Evolutionary conservation across 768 basidiomycete genomes (phyloP).

Genomic region (Tremella fuciformis): DNA sequence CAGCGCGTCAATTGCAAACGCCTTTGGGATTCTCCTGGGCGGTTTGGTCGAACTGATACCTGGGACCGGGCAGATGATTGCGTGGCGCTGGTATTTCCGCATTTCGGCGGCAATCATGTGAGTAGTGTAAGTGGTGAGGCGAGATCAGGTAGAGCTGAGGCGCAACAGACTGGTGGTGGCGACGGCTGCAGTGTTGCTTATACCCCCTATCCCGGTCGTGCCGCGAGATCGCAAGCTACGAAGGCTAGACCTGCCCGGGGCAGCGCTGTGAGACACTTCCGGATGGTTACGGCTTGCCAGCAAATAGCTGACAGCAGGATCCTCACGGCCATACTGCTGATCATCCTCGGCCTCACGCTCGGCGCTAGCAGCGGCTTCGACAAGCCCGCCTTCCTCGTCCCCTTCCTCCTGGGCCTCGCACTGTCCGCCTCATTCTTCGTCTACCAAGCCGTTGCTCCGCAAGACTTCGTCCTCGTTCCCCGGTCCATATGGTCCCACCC

Average conservation of each 20-base stretch:
- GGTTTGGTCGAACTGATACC: constrained; percentile 30
- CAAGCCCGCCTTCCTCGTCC: constrained; percentile 30
- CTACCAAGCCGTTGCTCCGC: constrained; percentile 21
- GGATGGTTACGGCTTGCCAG: too few relatives aligned
- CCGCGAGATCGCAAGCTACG: too few relatives aligned
- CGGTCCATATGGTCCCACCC: constrained; percentile 33
- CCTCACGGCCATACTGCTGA: constrained; percentile 32
- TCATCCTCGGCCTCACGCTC: constrained; percentile 44
- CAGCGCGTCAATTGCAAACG: constrained; percentile 23
- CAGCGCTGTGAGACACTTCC: too few relatives aligned
- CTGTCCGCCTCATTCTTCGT: constrained; percentile 38
- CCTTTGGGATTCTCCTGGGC: constrained; percentile 24
- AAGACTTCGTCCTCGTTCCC: constrained; percentile 33
- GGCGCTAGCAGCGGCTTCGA: constrained; percentile 39
- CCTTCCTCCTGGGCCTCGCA: constrained; percentile 30
- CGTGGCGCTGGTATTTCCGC: constrained; percentile 46
- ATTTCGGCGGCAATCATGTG: neutral
- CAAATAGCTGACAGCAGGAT: constrained; percentile 11
- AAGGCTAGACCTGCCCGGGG: too few relatives aligned
- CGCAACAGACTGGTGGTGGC: too few relatives aligned
- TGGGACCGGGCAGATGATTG: constrained; percentile 18
- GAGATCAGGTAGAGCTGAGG: too few relatives aligned
- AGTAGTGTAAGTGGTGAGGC: too few relatives aligned
- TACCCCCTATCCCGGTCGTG: too few relatives aligned
- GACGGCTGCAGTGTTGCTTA: too few relatives aligned